These are phyloP conservation scores for Apiospora koreana DNA, from an alignment of 2,329 filamentous ascomycete genomes.

Conservation along the genomic window DNA sequence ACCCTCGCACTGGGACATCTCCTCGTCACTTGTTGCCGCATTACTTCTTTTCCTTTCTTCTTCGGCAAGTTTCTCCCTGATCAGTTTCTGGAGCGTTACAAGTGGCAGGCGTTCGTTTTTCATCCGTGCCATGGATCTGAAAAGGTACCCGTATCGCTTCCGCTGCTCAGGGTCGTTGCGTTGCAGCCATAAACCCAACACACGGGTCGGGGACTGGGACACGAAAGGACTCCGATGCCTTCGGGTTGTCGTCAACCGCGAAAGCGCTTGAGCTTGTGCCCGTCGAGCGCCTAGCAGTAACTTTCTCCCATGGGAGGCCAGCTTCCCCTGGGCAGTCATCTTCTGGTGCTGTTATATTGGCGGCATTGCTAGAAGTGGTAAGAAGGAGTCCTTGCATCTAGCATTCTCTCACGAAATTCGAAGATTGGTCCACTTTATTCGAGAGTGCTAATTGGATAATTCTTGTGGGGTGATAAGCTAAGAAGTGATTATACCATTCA, in stretches of 20 bases:
- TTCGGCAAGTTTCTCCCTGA: constrained; percentile 17
- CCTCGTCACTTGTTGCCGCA: constrained; percentile 17
- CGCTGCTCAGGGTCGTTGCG: not conserved
- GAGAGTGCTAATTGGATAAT: no score
- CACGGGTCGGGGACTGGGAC: not conserved
- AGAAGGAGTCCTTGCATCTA: not conserved
- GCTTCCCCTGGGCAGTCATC: not conserved
- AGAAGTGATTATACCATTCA: no score
- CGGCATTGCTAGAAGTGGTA: not conserved
- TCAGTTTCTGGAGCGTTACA: constrained; percentile 26
- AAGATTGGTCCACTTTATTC: no score
- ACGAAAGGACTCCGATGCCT: not conserved
- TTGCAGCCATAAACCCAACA: constrained; percentile 8
- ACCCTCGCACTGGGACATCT: constrained; percentile 19
- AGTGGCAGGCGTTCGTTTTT: constrained; percentile 30
- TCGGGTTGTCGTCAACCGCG: constrained; percentile 1
- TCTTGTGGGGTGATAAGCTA: no score
- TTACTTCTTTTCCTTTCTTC: not conserved
- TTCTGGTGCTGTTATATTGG: not conserved
- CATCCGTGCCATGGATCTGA: constrained; percentile 15
- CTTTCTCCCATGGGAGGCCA: not conserved
- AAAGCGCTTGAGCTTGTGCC: not conserved
- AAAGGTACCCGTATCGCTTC: constrained; percentile 13
- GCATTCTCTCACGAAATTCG: no score
- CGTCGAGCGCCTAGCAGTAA: not conserved